Conservation (phyloP, 805 yeast genomes). For the Scheffersomyces ergatensis region DNA sequence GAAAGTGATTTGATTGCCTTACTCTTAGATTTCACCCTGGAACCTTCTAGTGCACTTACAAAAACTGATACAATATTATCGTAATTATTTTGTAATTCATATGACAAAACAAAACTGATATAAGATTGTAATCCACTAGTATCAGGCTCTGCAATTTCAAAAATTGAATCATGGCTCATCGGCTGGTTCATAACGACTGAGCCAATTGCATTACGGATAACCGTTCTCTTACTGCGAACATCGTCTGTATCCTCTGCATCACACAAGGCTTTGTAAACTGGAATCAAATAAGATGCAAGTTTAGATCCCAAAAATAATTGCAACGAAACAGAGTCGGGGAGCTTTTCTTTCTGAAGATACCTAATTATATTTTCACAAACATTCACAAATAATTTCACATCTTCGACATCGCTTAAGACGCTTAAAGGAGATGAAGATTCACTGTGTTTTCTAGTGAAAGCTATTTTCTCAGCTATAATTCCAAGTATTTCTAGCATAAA, state of each 20-base stretch:
- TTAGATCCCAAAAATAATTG: neutral
- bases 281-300: neutral
- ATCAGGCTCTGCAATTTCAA: too few species aligned
- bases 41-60: conserved; percentile 29
- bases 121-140: conserved; percentile 9
- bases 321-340: too few species aligned
- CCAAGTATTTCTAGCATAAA: neutral
- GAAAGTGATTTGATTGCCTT: conserved; percentile 68
- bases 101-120: conserved; percentile 20
- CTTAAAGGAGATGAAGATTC: neutral
- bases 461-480: neutral
- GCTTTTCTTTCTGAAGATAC: too few species aligned
- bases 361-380: too few species aligned
- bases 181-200: too few species aligned
- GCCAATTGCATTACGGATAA: too few species aligned
- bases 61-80: conserved; percentile 53
- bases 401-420: too few species aligned
- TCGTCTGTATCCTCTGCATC: too few species aligned
- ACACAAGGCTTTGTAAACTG: neutral
- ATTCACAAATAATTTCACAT: too few species aligned
- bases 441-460: neutral
- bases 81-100: conserved; percentile 38
- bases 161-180: too few species aligned
- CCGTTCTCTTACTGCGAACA: too few species aligned
- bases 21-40: conserved; percentile 33